Conservation (phyloP, 2,329 filamentous ascomycete genomes). For the Davidsoniella virescens region DNA sequence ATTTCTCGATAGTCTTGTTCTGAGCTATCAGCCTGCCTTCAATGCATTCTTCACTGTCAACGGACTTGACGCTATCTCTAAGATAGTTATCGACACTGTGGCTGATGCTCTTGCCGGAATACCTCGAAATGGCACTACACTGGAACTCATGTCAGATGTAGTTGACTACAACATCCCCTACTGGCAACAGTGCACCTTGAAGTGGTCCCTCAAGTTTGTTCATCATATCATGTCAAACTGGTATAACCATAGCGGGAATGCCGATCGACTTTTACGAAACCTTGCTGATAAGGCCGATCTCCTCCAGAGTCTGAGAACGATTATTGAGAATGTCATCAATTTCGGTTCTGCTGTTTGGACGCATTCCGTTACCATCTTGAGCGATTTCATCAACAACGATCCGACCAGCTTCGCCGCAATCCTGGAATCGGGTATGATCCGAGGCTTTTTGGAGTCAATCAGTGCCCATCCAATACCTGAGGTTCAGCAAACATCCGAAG, state of each 20-base stretch:
- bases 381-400: slow-evolving; percentile 96
- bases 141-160: slow-evolving; percentile 54
- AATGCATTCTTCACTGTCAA: slow-evolving; percentile 64
- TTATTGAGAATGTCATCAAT: slow-evolving; percentile 61
- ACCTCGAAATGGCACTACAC: slow-evolving; percentile 55
- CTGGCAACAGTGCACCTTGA: slow-evolving; percentile 81
- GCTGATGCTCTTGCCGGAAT: slow-evolving; percentile 49
- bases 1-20: slow-evolving; percentile 78
- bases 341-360: slow-evolving; percentile 96
- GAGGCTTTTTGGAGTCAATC: slow-evolving; percentile 69
- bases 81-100: slow-evolving; percentile 68
- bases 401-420: slow-evolving; percentile 95
- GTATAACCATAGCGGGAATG: slow-evolving; percentile 55
- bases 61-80: slow-evolving; percentile 80
- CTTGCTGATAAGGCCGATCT: slow-evolving; percentile 84
- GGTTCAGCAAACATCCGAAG: slow-evolving; percentile 17
- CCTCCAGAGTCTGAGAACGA: slow-evolving; percentile 58
- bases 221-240: slow-evolving; percentile 84
- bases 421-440: slow-evolving; percentile 80
- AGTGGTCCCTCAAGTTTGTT: slow-evolving; percentile 89
- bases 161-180: slow-evolving; percentile 92
- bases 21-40: slow-evolving; percentile 72
- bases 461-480: slow-evolving; percentile 35
- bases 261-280: slow-evolving; percentile 79
- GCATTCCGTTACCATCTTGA: slow-evolving; percentile 77